These are phyloP conservation scores for Colletotrichum falcatum DNA, from an alignment of 2,329 filamentous ascomycete species.

Conservation along the genomic window DNA sequence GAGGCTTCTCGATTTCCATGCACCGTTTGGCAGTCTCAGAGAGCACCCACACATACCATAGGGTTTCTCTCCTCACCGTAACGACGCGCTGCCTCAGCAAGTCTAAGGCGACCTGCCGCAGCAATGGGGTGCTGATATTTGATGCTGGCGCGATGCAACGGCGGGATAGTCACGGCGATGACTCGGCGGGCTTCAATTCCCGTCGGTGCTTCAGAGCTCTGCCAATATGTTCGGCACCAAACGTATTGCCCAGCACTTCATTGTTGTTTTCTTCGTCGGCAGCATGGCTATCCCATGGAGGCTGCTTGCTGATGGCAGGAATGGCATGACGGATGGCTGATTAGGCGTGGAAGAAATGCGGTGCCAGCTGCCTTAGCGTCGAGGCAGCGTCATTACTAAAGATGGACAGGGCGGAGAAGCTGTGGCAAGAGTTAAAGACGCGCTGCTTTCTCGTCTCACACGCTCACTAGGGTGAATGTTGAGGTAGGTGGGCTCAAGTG, in stretches of 20 bases:
- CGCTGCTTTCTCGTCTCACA: slow-evolving; percentile 40
- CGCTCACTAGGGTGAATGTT: slow-evolving; percentile 10
- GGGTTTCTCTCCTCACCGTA: slow-evolving; percentile 52
- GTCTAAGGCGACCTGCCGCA: slow-evolving; percentile 53
- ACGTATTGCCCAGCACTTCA: slow-evolving; percentile 40
- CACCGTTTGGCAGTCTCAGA: slow-evolving; percentile 50
- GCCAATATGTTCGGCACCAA: slow-evolving; percentile 61
- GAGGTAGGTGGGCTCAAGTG: slow-evolving; percentile 21
- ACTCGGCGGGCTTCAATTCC: slow-evolving; percentile 48
- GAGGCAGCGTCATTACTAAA: slow-evolving; percentile 53
- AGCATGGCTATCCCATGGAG: slow-evolving; percentile 52
- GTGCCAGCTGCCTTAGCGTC: slow-evolving; percentile 57
- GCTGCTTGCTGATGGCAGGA: slow-evolving; percentile 62
- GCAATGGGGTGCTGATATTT: slow-evolving; percentile 57
- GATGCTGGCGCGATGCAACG: slow-evolving; percentile 55
- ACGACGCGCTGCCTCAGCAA: slow-evolving; percentile 50
- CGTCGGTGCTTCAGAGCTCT: slow-evolving; percentile 59
- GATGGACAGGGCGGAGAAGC: slow-evolving; percentile 53
- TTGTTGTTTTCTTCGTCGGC: neutral
- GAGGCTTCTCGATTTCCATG: slow-evolving; percentile 48
- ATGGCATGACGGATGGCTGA: slow-evolving; percentile 62
- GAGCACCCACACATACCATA: slow-evolving; percentile 53
- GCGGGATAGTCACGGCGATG: slow-evolving; percentile 52
- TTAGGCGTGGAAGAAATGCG: slow-evolving; percentile 58
- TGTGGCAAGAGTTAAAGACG: slow-evolving; percentile 52